These are phyloP conservation scores for Wickerhamomyces hampshirensis DNA, from an alignment of 805 yeast species.

Conservation along the genomic window DNA sequence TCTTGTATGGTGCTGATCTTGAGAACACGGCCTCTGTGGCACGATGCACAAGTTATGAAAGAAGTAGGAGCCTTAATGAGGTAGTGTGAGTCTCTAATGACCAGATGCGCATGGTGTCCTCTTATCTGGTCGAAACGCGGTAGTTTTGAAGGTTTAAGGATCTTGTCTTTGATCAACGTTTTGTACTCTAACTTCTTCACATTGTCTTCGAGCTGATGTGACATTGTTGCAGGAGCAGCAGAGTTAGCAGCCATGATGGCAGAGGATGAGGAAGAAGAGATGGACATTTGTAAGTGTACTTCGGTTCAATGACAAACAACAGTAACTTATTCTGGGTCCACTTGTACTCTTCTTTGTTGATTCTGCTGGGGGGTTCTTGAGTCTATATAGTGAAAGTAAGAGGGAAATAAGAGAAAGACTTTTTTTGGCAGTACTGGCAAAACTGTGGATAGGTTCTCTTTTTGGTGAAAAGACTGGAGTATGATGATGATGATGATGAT, in stretches of 20 bases:
- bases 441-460: too few relatives aligned
- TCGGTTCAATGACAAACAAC: too few relatives aligned
- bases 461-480: too few relatives aligned
- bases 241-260: background rate
- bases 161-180: conserved; percentile 23
- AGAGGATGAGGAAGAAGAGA: background rate
- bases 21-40: conserved; percentile 25
- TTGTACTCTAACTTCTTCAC: conserved; percentile 20
- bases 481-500: too few relatives aligned
- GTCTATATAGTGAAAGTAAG: too few relatives aligned
- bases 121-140: conserved; percentile 13
- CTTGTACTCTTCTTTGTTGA: too few relatives aligned
- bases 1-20: conserved; percentile 20
- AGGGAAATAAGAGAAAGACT: too few relatives aligned
- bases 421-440: too few relatives aligned
- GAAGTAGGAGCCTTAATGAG: conserved; percentile 22
- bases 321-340: too few relatives aligned
- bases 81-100: conserved; percentile 26
- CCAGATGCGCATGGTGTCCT: conserved; percentile 24
- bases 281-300: background rate
- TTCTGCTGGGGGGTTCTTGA: too few relatives aligned
- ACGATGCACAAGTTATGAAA: conserved; percentile 24
- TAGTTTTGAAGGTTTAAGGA: conserved; percentile 22
- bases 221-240: background rate
- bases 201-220: conserved; percentile 13